These are phyloP conservation scores for Cryptomeria japonica DNA, from an alignment of 75 land plant species.

Conservation along the genomic window DNA sequence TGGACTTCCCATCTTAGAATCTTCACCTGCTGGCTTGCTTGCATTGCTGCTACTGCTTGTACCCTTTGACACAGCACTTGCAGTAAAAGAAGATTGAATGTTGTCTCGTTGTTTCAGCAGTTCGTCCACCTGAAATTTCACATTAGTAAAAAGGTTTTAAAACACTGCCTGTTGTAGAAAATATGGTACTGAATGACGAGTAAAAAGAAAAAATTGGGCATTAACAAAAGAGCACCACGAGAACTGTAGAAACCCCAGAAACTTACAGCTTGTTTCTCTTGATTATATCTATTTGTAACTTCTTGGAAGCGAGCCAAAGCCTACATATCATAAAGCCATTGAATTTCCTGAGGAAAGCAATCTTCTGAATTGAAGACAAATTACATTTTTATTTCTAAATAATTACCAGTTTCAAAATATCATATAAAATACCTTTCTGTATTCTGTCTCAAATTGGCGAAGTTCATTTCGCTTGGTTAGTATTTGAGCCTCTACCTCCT, in stretches of 20 bases:
- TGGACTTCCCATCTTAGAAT: constrained; percentile 44
- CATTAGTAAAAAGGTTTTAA: not conserved
- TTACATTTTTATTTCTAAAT: not conserved
- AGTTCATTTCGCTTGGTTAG: constrained; percentile 85
- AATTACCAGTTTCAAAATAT: not conserved
- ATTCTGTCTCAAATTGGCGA: constrained; percentile 87
- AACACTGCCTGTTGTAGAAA: not conserved
- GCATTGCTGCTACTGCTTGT: constrained; percentile 46
- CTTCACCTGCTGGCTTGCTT: constrained; percentile 54
- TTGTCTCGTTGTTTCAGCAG: constrained; percentile 77
- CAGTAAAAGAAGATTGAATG: constrained; percentile 85
- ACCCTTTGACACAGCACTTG: constrained; percentile 22
- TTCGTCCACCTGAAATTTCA: constrained; percentile 73
- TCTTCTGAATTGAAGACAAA: not conserved
- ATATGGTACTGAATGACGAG: not conserved
- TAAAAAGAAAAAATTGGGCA: not conserved
- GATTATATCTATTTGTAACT: constrained; percentile 73
- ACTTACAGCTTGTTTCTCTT: constrained; percentile 90
- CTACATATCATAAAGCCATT: constrained; percentile 42
- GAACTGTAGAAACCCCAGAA: not conserved
- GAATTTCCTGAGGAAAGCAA: not conserved
- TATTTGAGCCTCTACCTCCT: constrained; percentile 83
- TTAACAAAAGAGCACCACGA: not conserved
- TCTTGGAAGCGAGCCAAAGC: constrained; percentile 85
- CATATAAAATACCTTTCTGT: constrained; percentile 62